Percentiles rank a stretch among this genome's conserved stretches.
phyloP scores from a whole-genome alignment of 441 rosid species.

The Gossypium lobatum region DNA sequence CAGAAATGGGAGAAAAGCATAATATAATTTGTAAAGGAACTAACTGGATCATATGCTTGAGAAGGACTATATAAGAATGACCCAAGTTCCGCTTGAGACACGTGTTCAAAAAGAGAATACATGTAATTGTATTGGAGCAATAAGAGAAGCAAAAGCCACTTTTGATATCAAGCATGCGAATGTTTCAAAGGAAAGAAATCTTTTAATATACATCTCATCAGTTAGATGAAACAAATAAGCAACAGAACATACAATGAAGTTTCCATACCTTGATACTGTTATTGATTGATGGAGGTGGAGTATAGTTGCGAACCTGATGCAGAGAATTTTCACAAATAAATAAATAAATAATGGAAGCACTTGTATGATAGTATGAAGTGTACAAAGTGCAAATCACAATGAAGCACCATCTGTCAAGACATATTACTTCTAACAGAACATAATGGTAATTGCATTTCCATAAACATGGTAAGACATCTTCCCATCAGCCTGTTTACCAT shows the following conservation, averaged over 20 bases:
- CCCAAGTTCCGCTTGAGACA: background rate
- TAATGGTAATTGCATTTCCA: background rate
- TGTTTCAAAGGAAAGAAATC: background rate
- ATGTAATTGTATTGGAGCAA: background rate
- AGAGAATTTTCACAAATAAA: background rate
- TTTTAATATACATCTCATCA: background rate
- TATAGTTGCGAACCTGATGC: slow-evolving; percentile 13
- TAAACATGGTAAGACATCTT: background rate
- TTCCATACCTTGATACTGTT: slow-evolving; percentile 15
- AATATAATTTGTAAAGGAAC: background rate
- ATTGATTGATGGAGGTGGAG: slow-evolving; percentile 18
- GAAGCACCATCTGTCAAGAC: background rate
- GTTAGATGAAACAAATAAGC: background rate
- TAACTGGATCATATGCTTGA: background rate
- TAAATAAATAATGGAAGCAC: background rate
- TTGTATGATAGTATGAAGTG: background rate
- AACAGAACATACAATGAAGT: background rate
- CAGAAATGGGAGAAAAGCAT: background rate
- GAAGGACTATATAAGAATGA: background rate
- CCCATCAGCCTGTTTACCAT: background rate
- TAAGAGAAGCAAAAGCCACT: background rate
- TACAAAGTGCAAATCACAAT: background rate
- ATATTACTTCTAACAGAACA: background rate
- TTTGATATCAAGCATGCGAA: background rate
- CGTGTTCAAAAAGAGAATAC: background rate